Conservation (phyloP, 2,329 filamentous ascomycete genomes). For the Rhynchosporium agropyri region DNA sequence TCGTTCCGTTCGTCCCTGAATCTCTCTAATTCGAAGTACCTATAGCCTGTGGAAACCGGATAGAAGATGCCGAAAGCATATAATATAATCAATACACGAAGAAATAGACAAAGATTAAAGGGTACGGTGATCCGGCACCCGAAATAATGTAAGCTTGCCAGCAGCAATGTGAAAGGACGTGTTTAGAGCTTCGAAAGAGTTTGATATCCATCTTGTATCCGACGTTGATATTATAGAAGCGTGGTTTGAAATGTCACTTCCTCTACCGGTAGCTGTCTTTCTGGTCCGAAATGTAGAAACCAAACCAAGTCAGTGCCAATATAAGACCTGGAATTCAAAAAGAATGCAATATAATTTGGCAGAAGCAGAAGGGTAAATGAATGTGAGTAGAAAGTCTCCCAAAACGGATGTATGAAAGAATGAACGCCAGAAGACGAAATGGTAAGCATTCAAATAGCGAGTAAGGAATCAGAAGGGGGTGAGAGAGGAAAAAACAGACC, state of each 20-base stretch:
- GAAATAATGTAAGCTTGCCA: conserved; percentile 23
- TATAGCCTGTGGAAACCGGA: conserved; percentile 15
- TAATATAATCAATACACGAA: not conserved
- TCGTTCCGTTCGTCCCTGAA: conserved; percentile 1
- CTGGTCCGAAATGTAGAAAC: not conserved
- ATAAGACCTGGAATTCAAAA: conserved; percentile 13
- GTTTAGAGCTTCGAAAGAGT: conserved; percentile 10
- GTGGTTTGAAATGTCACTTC: not conserved
- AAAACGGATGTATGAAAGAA: not conserved
- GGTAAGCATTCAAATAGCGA: not conserved
- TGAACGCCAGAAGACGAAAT: not conserved
- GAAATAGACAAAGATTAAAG: conserved; percentile 11
- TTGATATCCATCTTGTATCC: conserved; percentile 7
- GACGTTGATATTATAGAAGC: not conserved
- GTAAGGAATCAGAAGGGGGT: conserved; percentile 9
- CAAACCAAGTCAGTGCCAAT: not conserved
- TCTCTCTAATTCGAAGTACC: not conserved
- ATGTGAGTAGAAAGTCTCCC: not conserved
- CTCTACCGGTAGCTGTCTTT: not conserved
- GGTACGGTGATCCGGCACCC: conserved; percentile 23
- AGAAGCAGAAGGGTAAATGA: not conserved
- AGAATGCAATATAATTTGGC: not conserved
- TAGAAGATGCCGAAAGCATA: conserved; percentile 19
- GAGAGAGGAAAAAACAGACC: not conserved
- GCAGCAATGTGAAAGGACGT: conserved; percentile 5